A percentile compares a stretch with the other conserved stretches of the same genome.
Evolutionary conservation across 305 asterid species (phyloP).

Genomic region (Fraxinus dipetala): DNA sequence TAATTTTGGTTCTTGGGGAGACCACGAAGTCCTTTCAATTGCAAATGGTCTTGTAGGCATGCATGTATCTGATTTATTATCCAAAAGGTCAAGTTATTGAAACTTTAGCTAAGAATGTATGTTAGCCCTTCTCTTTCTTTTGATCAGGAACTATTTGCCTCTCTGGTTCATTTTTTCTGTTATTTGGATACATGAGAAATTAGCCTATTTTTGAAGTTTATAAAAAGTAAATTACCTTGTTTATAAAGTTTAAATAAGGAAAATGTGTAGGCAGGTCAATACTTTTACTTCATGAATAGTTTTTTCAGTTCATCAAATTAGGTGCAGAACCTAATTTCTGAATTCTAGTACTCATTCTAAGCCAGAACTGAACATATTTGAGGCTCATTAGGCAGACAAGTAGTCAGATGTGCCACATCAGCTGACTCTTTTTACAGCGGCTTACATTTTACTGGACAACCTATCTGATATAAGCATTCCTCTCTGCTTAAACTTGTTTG

Average conservation of each 20-base stretch:
- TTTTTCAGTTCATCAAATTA: background rate
- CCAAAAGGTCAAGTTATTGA: background rate
- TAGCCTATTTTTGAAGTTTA: background rate
- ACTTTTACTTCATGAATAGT: background rate
- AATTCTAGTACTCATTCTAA: background rate
- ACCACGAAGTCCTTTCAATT: background rate
- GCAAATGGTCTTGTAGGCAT: background rate
- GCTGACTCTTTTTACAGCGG: background rate
- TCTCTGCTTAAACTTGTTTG: slow-evolving; percentile 9
- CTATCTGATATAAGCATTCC: background rate
- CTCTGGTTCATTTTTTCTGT: background rate
- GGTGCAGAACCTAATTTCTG: background rate
- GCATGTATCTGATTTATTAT: background rate
- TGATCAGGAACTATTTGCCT: background rate
- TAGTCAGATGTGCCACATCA: background rate
- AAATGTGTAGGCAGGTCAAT: background rate
- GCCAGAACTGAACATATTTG: background rate
- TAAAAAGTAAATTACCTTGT: background rate
- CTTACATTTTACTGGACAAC: background rate
- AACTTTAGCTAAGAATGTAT: background rate
- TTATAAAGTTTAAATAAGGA: background rate
- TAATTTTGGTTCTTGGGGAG: background rate
- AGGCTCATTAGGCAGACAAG: background rate
- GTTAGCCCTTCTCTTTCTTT: background rate
- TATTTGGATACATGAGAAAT: background rate